Evolutionary conservation across 1,284 basidiomycete species (phyloP).

Genomic region (Trametes versicolor): DNA sequence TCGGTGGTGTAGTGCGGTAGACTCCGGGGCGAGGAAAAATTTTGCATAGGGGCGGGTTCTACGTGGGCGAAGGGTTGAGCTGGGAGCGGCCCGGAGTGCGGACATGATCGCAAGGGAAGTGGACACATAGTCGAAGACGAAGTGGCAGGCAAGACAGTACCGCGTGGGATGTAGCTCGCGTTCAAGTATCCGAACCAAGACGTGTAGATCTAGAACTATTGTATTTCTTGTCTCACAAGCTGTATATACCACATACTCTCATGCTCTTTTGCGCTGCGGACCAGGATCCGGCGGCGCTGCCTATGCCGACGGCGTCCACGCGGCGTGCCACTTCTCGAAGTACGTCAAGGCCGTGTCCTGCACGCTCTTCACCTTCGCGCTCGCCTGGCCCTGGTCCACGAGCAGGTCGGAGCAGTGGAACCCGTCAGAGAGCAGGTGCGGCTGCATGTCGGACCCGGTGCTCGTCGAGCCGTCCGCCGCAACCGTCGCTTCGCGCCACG

Average conservation of each 20-base stretch:
- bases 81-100: too few species aligned
- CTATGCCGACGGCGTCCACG: slow-evolving; percentile 27
- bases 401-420: slow-evolving; percentile 73
- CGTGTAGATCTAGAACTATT: background rate
- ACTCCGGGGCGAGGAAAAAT: too few species aligned
- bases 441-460: slow-evolving; percentile 58
- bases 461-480: slow-evolving; percentile 58
- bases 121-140: too few species aligned
- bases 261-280: background rate
- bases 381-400: slow-evolving; percentile 51
- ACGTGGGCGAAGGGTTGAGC: too few species aligned
- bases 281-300: background rate
- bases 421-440: slow-evolving; percentile 63
- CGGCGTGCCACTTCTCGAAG: slow-evolving; percentile 30
- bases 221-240: background rate
- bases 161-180: too few species aligned
- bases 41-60: too few species aligned
- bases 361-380: slow-evolving; percentile 57
- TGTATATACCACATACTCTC: background rate
- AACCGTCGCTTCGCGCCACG: slow-evolving; percentile 73
- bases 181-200: background rate
- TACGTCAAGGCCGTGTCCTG: slow-evolving; percentile 52
- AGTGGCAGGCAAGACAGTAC: too few species aligned
- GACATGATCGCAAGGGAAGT: too few species aligned
- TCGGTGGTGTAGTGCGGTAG: background rate